These are phyloP conservation scores for Sarcodon aspratus DNA, from an alignment of 768 basidiomycete genomes.

Conservation along the genomic window DNA sequence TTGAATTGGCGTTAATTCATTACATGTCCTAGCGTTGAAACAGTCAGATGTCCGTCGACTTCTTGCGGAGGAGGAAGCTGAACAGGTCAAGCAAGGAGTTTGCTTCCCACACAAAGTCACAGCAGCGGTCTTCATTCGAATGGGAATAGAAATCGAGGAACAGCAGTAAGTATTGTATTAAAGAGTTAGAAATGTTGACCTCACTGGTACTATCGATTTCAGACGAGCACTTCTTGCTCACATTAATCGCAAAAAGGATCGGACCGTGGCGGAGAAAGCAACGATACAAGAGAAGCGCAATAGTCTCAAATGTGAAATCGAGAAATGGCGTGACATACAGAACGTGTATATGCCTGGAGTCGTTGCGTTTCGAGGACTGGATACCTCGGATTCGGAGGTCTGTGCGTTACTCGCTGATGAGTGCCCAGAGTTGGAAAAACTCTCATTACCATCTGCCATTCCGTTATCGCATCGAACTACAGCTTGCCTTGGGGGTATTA, in stretches of 20 bases:
- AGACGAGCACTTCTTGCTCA: not conserved
- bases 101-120: conserved; percentile 1
- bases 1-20: not conserved
- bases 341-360: conserved; percentile 3
- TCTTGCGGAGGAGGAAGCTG: conserved; percentile 14
- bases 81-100: not conserved
- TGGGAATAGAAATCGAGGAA: conserved; percentile 22
- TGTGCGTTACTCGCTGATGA: no score
- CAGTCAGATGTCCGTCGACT: conserved; percentile 9
- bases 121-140: conserved; percentile 15
- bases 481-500: not conserved
- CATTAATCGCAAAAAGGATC: not conserved
- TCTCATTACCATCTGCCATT: conserved; percentile 2
- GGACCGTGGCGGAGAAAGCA: not conserved
- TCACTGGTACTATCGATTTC: not conserved
- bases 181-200: not conserved
- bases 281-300: conserved; percentile 2
- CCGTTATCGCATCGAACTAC: not conserved
- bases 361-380: not conserved
- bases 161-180: conserved; percentile 16
- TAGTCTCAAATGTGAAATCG: not conserved
- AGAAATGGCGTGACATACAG: conserved; percentile 2
- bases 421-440: not conserved
- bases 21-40: conserved; percentile 2
- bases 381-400: no score